A percentile compares a stretch with the other conserved stretches of the same genome.
These are phyloP conservation scores for Bacterosira constricta DNA, from an alignment of 108 stramenopile species.

Conservation along the genomic window DNA sequence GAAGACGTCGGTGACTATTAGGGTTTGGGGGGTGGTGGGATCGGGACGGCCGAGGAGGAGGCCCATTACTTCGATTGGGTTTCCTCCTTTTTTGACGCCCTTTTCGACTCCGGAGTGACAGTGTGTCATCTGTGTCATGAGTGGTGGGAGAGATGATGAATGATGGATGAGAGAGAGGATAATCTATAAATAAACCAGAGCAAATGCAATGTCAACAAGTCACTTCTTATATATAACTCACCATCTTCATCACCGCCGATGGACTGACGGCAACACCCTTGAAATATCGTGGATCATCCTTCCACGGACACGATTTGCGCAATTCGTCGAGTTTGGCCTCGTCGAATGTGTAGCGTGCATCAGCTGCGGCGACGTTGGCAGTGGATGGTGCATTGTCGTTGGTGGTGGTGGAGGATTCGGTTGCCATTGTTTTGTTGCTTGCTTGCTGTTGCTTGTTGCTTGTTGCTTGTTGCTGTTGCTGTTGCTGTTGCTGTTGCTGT, in stretches of 20 bases:
- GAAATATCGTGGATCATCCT: conserved; percentile 70
- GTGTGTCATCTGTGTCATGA: conserved; percentile 77
- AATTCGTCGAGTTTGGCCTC: conserved; percentile 47
- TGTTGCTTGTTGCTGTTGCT: not conserved
- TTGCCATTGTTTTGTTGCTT: not conserved
- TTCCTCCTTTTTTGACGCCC: conserved; percentile 91
- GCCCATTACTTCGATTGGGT: conserved; percentile 97
- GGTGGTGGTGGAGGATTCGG: not conserved
- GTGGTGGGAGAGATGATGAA: not conserved
- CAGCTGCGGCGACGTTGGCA: not conserved
- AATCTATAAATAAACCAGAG: not conserved
- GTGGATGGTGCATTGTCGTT: not conserved
- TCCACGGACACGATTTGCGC: conserved; percentile 69
- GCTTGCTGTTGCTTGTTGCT: not conserved
- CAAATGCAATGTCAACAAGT: not conserved
- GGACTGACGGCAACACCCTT: conserved; percentile 65
- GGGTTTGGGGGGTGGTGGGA: conserved; percentile 59
- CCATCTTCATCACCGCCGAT: conserved; percentile 82
- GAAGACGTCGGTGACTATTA: conserved; percentile 95
- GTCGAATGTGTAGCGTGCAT: conserved; percentile 47
- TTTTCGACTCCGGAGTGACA: conserved; percentile 97
- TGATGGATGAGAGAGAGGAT: not conserved
- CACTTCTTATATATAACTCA: not conserved
- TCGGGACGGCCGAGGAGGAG: conserved; percentile 87
- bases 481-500: not conserved